Conservation (phyloP, 176 grass and related monocot species). For the Musa beccarii region DNA sequence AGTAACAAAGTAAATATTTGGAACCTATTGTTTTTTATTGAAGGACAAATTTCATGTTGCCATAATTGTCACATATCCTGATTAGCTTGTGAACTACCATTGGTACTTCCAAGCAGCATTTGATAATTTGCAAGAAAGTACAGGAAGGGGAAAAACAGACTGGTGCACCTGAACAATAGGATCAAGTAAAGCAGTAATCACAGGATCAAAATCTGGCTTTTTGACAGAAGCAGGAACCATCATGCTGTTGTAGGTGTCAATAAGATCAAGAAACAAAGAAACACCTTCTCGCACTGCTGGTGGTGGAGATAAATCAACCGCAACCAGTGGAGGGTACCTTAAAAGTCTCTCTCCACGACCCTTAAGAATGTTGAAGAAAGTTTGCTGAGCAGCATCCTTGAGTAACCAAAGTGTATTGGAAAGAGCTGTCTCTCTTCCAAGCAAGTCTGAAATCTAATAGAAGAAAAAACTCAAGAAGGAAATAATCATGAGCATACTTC, state of each 20-base stretch:
- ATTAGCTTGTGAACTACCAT: not conserved
- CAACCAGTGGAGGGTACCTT: constrained; percentile 84
- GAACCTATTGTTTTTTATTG: not conserved
- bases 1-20: not conserved
- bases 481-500: constrained; percentile 14
- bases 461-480: constrained; percentile 22
- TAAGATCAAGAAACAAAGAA: constrained; percentile 82
- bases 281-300: constrained; percentile 76
- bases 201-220: constrained; percentile 68
- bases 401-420: constrained; percentile 86
- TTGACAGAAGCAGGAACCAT: constrained; percentile 92
- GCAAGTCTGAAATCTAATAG: constrained; percentile 78
- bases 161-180: constrained; percentile 83
- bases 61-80: not conserved
- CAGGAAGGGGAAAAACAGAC: constrained; percentile 14
- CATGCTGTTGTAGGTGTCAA: constrained; percentile 83
- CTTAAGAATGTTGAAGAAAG: constrained; percentile 92
- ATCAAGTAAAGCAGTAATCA: constrained; percentile 86
- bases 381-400: constrained; percentile 62
- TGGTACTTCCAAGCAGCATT: not conserved
- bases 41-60: not conserved
- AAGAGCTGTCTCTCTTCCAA: constrained; percentile 65
- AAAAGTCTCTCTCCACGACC: constrained; percentile 75
- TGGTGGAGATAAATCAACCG: constrained; percentile 76
- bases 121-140: constrained; percentile 1